Base-by-base conservation (phyloP, 768 basidiomycete genomes). In the Naganishia vishniacii region DNA sequence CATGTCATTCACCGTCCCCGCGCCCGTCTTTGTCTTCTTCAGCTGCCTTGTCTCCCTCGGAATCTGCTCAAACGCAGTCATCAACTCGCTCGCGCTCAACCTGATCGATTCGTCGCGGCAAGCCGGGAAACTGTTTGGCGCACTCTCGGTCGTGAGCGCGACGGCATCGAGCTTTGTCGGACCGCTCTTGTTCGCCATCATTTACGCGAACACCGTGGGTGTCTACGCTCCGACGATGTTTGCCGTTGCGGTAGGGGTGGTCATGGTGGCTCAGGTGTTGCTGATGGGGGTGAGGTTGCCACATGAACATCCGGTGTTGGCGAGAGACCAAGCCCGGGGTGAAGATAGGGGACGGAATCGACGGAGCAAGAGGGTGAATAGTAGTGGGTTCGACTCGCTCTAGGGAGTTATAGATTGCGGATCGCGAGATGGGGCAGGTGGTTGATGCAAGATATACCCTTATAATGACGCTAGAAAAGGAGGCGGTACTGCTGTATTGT, bases 81-180 rank as follows among this genome's bases (percentile, higher is more conserved):
- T 82, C 8, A 85, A 88, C 62, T 86, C 86, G 23, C 81, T 90
- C 37, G 85, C 89, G 3, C 77, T 93, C 45, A 83, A 86, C 3
- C 64, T 78, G 6, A 53, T 80, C 1, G 83, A 84, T 2, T 70
- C 71, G 40, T 69, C 68, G 0, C 80, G 80, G 15, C 87, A 91
- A 70, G 79, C 81, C 13, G 91, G 90, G 2, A 81, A 80, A 69
- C 79, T 95, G 18, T 92, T 91, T 71, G 91, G 89, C 13, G 89
- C 85, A 3, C 68, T 92, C 63, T 85, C 86, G 62, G 87, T 92
- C 29, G 68, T 90, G 3, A 84, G 87, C 66, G 84, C 87, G 5
- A 71, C 90, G 11, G 81, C 84, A 84, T 86, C 68, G 8, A 65
- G 72, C 65, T 83, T 91, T 18, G 40, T 91, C 1, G 85, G 86